Conservation (phyloP, 2,329 filamentous ascomycete species). For the Microdochium bolleyi region DNA sequence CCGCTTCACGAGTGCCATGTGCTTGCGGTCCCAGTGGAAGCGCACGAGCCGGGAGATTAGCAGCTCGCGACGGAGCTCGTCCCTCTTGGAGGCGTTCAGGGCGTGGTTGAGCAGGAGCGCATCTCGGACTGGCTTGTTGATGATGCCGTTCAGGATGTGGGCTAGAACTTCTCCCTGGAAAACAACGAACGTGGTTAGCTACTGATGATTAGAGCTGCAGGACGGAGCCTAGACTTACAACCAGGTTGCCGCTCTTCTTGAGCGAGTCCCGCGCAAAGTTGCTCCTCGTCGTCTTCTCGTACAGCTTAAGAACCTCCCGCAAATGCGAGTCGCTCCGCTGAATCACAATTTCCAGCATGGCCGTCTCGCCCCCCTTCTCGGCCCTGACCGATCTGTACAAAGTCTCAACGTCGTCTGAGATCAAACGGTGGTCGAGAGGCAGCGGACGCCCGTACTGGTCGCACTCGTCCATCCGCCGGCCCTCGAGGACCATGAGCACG, state of each 20-base stretch:
- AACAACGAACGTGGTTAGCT: slow-evolving; percentile 1
- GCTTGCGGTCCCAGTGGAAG: slow-evolving; percentile 83
- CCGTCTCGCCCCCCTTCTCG: slow-evolving; percentile 75
- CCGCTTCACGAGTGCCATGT: slow-evolving; percentile 71
- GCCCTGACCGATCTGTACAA: slow-evolving; percentile 61
- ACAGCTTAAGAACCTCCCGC: slow-evolving; percentile 67
- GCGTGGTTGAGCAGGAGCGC: slow-evolving; percentile 88
- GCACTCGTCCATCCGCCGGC: slow-evolving; percentile 72
- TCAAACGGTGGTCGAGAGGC: slow-evolving; percentile 47
- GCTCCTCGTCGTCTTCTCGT: slow-evolving; percentile 62
- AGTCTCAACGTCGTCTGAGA: slow-evolving; percentile 65
- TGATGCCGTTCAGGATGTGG: slow-evolving; percentile 92
- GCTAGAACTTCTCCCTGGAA: slow-evolving; percentile 82
- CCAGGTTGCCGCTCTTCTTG: slow-evolving; percentile 82
- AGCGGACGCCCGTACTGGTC: slow-evolving; percentile 55
- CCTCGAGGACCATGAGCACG: slow-evolving; percentile 76
- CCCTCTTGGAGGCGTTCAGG: slow-evolving; percentile 63
- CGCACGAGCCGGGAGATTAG: slow-evolving; percentile 82
- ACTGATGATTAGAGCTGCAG: slow-evolving; percentile 1
- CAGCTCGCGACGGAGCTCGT: slow-evolving; percentile 71
- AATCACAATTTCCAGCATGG: slow-evolving; percentile 81
- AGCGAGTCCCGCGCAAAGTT: slow-evolving; percentile 89
- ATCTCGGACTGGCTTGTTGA: slow-evolving; percentile 91
- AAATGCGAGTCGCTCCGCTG: slow-evolving; percentile 75
- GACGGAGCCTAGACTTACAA: slow-evolving; percentile 54